Conservation (phyloP, 129 eudicot species). For the Heracleum sosnowskyi region DNA sequence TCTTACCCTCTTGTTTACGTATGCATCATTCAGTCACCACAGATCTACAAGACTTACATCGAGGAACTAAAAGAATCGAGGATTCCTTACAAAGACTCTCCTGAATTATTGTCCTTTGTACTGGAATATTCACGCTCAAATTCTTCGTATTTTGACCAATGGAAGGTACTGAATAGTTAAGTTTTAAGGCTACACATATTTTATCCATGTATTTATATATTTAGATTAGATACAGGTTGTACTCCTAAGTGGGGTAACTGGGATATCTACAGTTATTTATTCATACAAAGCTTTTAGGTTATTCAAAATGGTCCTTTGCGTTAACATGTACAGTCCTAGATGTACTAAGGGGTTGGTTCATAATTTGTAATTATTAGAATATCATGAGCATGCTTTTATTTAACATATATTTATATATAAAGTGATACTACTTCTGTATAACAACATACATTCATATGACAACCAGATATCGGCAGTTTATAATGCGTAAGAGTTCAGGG, state of each 20-base stretch:
- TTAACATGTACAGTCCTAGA: background rate
- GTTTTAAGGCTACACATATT: background rate
- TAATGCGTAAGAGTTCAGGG: conserved; percentile 6
- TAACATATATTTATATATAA: background rate
- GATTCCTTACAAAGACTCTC: conserved; percentile 59
- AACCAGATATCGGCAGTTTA: background rate
- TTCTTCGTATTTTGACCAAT: conserved; percentile 43
- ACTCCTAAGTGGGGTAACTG: background rate
- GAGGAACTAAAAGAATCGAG: conserved; percentile 66
- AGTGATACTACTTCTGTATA: background rate
- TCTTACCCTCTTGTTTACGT: conserved; percentile 9
- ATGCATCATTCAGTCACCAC: conserved; percentile 48
- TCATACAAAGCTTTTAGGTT: background rate
- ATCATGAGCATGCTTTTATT: background rate
- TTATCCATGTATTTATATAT: background rate
- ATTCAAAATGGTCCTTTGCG: background rate
- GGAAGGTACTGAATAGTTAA: conserved; percentile 42
- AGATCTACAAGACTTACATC: conserved; percentile 44
- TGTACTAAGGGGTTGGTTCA: background rate
- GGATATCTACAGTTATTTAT: background rate
- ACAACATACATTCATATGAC: background rate
- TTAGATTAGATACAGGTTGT: background rate
- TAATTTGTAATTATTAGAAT: background rate
- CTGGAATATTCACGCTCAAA: conserved; percentile 55
- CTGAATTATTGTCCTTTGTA: conserved; percentile 55